Evolutionary conservation across 2,329 filamentous ascomycete species (phyloP).

Genomic region (Nemania abortiva): DNA sequence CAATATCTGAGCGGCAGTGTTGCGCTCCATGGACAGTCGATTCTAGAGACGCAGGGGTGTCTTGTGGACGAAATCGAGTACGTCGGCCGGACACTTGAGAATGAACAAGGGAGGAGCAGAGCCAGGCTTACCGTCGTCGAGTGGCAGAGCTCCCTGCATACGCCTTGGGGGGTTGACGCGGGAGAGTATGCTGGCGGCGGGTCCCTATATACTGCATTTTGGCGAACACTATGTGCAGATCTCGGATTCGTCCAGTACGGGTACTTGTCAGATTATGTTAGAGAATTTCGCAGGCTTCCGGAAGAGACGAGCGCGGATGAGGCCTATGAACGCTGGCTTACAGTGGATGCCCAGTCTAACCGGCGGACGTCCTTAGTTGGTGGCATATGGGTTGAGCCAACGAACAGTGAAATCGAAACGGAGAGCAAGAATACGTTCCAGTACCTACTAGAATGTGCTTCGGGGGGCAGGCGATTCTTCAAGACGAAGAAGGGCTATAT

Average conservation of each 20-base stretch:
- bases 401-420: slow-evolving; percentile 22
- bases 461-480: slow-evolving; percentile 40
- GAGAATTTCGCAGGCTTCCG: slow-evolving; percentile 29
- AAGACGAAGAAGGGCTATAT: slow-evolving; percentile 36
- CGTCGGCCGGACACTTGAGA: slow-evolving; percentile 34
- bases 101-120: slow-evolving; percentile 30
- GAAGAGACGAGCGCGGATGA: background rate
- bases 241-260: slow-evolving; percentile 32
- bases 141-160: slow-evolving; percentile 24
- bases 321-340: slow-evolving; percentile 30
- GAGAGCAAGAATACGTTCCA: slow-evolving; percentile 39
- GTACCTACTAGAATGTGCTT: slow-evolving; percentile 40
- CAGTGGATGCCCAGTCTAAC: slow-evolving; percentile 22
- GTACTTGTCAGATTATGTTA: slow-evolving; percentile 22
- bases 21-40: slow-evolving; percentile 31
- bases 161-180: no score
- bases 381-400: slow-evolving; percentile 36
- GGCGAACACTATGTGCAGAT: slow-evolving; percentile 39
- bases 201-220: slow-evolving; percentile 30
- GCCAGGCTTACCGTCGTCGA: slow-evolving; percentile 27
- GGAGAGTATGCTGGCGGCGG: slow-evolving; percentile 19
- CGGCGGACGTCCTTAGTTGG: slow-evolving; percentile 38
- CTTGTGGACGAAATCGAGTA: slow-evolving; percentile 34
- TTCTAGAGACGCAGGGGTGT: slow-evolving; percentile 37
- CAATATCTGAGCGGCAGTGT: slow-evolving; percentile 30